phyloP scores from a whole-genome alignment of 2,329 filamentous ascomycete genomes.

The Arthroderma sp. region DNA sequence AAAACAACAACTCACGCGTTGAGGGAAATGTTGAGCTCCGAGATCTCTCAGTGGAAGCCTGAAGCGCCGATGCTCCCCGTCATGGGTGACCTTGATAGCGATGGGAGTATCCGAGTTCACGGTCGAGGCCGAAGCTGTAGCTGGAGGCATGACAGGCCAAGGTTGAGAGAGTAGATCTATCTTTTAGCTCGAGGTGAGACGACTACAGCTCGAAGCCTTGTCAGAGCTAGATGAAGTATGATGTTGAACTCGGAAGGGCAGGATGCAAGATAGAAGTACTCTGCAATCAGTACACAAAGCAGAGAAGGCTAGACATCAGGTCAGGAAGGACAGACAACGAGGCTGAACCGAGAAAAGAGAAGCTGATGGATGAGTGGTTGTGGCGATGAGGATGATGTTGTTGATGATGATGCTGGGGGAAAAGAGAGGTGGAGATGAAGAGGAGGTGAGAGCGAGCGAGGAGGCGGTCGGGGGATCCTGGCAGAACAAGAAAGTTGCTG shows the following conservation, averaged over 20 bases:
- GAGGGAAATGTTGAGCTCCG: slow-evolving; percentile 56
- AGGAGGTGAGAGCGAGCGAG: slow-evolving; percentile 7
- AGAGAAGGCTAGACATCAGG: too few relatives aligned
- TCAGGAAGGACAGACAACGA: too few relatives aligned
- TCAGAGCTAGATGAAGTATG: too few relatives aligned
- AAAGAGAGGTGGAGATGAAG: slow-evolving; percentile 7
- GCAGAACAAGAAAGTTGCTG: too few relatives aligned
- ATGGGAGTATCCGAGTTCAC: slow-evolving; percentile 58
- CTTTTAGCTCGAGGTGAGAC: neutral
- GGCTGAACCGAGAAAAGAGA: neutral
- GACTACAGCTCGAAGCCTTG: too few relatives aligned
- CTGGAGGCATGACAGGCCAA: slow-evolving; percentile 1
- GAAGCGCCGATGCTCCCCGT: slow-evolving; percentile 65
- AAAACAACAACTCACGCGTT: slow-evolving; percentile 56
- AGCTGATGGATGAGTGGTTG: neutral
- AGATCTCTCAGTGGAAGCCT: slow-evolving; percentile 84
- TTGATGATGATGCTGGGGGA: slow-evolving; percentile 3
- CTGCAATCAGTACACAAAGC: too few relatives aligned
- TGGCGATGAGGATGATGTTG: neutral
- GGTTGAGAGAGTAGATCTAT: neutral
- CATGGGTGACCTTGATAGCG: slow-evolving; percentile 71
- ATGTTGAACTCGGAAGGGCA: too few relatives aligned
- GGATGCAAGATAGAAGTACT: too few relatives aligned
- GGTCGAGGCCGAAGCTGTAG: slow-evolving; percentile 21
- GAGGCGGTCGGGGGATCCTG: slow-evolving; percentile 1